Base-by-base conservation (phyloP, 139 green algal species). In the Volvox africanus region DNA sequence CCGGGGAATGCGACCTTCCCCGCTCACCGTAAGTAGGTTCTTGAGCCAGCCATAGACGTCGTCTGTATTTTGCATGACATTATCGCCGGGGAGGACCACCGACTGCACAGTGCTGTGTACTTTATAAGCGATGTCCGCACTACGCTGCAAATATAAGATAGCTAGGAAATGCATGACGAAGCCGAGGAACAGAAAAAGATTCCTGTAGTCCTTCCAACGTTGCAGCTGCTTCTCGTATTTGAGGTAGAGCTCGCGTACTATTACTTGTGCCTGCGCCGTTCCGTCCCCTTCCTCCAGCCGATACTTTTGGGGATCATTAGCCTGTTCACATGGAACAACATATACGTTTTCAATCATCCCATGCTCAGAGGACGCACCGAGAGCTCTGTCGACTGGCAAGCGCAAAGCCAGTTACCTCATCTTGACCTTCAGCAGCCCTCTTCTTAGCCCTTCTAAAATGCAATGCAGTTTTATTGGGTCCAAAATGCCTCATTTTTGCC, bases 81-180 rank as follows among this genome's bases (percentile, higher is more conserved):
- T 78, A 33, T 61, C 77, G 0, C 13, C 12, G 0, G 94, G 95
- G n/a, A 94, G 26, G 55, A 97, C 92, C 22, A 95, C 94, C 16
- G 94, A 91, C 22, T 91, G 82, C 33, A 97, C 89, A 1, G 96
- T 97, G 55, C 79, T 91, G 92, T 96, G 71, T 0, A 89, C 92
- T 61, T 96, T 85, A 92, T 95, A 98, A 18, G 94, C 93, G 32
- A 95, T 86, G 21, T 94, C 86, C 5, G 96, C 93, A 76, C 96
- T 92, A 21, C 95, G 92, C 89, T 98, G 95, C 14, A 94, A 83
- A 67, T 97, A 97, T 26, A 98, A 94, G 20, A 97, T 93, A 0
- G 94, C 93, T 61, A 98, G 75, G 80, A 96, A 97, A 19, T 97
- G 92, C 2, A 88, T 89, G 14, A 96, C 93, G 87, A 98, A 98